phyloP scores from a whole-genome alignment of 1,139 yeast genomes.

The Magnusiomyces tetraspermus region DNA sequence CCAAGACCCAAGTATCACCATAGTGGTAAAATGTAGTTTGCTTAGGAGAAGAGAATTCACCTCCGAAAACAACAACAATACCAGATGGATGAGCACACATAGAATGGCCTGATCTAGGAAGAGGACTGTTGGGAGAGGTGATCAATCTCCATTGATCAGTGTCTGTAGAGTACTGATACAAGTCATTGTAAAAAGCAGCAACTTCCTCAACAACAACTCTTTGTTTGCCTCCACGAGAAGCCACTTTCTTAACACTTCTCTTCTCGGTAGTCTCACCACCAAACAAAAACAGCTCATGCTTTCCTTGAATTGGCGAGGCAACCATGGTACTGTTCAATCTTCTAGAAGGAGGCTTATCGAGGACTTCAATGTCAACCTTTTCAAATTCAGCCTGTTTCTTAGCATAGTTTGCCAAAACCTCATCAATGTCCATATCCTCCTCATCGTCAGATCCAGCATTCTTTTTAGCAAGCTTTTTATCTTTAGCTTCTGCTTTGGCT shows the following conservation, averaged over 20 bases:
- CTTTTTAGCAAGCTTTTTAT: slow-evolving; percentile 68
- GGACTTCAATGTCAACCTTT: slow-evolving; percentile 53
- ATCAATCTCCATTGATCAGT: slow-evolving; percentile 74
- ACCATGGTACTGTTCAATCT: slow-evolving; percentile 70
- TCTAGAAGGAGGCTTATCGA: slow-evolving; percentile 47
- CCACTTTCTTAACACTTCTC: slow-evolving; percentile 7
- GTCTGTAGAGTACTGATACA: slow-evolving; percentile 63
- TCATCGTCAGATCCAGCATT: slow-evolving; percentile 60
- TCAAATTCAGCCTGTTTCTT: slow-evolving; percentile 63
- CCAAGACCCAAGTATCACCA: slow-evolving; percentile 92
- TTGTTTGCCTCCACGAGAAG: slow-evolving; percentile 4
- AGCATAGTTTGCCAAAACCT: slow-evolving; percentile 67
- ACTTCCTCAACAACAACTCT: slow-evolving; percentile 35
- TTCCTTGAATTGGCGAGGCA: slow-evolving; percentile 66
- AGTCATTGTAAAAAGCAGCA: slow-evolving; percentile 72
- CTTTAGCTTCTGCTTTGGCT: slow-evolving; percentile 62
- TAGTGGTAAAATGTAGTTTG: slow-evolving; percentile 94
- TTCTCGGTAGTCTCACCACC: slow-evolving; percentile 68
- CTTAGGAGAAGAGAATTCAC: slow-evolving; percentile 94
- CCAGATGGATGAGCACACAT: slow-evolving; percentile 94
- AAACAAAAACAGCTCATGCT: slow-evolving; percentile 67
- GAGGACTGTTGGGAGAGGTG: slow-evolving; percentile 76
- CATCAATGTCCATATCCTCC: slow-evolving; percentile 83
- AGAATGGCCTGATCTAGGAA: slow-evolving; percentile 89
- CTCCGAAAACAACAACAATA: slow-evolving; percentile 77